A percentile compares a stretch with the other conserved stretches of the same genome.
Conservation (phyloP, 2,329 filamentous ascomycete genomes). For the Colletotrichum musae region DNA sequence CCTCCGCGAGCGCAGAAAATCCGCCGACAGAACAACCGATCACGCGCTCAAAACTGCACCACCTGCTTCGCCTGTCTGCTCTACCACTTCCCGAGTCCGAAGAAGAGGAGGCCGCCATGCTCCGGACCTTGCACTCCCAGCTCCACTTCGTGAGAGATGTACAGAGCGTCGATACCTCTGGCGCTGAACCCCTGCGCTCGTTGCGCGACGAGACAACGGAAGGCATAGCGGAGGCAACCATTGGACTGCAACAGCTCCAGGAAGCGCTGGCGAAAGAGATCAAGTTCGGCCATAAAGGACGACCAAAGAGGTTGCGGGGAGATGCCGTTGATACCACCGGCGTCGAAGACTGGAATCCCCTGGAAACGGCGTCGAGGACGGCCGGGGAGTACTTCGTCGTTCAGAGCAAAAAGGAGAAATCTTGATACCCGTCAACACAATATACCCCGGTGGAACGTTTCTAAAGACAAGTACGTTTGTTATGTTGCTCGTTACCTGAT, state of each 20-base stretch:
- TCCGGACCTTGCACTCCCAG: slow-evolving; percentile 83
- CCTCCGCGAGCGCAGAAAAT: slow-evolving; percentile 45
- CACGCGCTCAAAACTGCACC: slow-evolving; percentile 78
- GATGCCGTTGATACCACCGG: slow-evolving; percentile 56
- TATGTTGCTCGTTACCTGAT: slow-evolving; percentile 23
- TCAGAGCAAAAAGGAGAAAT: slow-evolving; percentile 64
- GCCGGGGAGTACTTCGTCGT: slow-evolving; percentile 85
- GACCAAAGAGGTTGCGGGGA: slow-evolving; percentile 56
- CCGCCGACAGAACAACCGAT: slow-evolving; percentile 60
- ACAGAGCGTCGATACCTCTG: slow-evolving; percentile 81
- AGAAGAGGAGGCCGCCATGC: slow-evolving; percentile 78
- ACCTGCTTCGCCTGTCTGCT: slow-evolving; percentile 90
- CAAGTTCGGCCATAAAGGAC: slow-evolving; percentile 67
- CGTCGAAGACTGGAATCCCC: slow-evolving; percentile 78
- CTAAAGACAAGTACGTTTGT: slow-evolving; percentile 18
- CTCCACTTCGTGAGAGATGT: slow-evolving; percentile 92
- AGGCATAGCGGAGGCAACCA: slow-evolving; percentile 68
- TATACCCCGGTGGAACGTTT: slow-evolving; percentile 15
- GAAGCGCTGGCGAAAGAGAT: slow-evolving; percentile 73
- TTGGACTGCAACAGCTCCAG: slow-evolving; percentile 71
- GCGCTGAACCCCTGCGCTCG: slow-evolving; percentile 80
- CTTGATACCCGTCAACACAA: slow-evolving; percentile 39
- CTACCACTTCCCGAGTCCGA: slow-evolving; percentile 78
- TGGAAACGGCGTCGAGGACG: slow-evolving; percentile 75
- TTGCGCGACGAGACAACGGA: slow-evolving; percentile 83